phyloP scores from a whole-genome alignment of 495 filamentous ascomycete species.

The Aspergillus sclerotioniger region DNA sequence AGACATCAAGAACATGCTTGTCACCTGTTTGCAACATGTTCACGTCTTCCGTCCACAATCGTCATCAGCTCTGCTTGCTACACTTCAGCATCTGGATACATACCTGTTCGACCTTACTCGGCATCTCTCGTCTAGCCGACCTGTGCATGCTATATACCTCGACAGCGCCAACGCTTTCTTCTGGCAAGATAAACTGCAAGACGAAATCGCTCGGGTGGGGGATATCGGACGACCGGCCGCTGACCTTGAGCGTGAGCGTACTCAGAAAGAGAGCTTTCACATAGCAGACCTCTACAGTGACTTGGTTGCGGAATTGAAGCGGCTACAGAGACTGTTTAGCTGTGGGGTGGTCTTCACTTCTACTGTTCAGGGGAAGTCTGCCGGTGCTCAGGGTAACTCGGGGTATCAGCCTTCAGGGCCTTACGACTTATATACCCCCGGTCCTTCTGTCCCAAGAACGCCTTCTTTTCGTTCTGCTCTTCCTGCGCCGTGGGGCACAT shows the following conservation, averaged over 20 bases:
- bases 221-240: constrained; percentile 33
- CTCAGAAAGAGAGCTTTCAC: constrained; percentile 30
- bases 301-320: constrained; percentile 33
- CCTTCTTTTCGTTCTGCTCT: constrained; percentile 42
- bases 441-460: constrained; percentile 27
- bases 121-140: constrained; percentile 48
- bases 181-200: constrained; percentile 54
- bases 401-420: constrained; percentile 9
- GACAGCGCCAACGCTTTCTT: constrained; percentile 57
- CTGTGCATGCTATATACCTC: constrained; percentile 50
- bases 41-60: constrained; percentile 58
- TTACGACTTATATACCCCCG: constrained; percentile 20
- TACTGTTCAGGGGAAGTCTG: constrained; percentile 19
- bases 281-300: constrained; percentile 37
- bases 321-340: constrained; percentile 35
- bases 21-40: constrained; percentile 43
- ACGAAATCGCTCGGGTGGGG: constrained; percentile 42
- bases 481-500: constrained; percentile 47
- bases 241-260: constrained; percentile 33
- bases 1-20: constrained; percentile 30
- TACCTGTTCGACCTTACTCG: constrained; percentile 51
- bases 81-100: constrained; percentile 41
- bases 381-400: constrained; percentile 3
- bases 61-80: constrained; percentile 50
- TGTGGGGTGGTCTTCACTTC: constrained; percentile 43